A percentile compares a stretch with the other conserved stretches of the same genome.
Conservation (phyloP, 1,284 basidiomycete species). For the Leccinum pallidistipes region DNA sequence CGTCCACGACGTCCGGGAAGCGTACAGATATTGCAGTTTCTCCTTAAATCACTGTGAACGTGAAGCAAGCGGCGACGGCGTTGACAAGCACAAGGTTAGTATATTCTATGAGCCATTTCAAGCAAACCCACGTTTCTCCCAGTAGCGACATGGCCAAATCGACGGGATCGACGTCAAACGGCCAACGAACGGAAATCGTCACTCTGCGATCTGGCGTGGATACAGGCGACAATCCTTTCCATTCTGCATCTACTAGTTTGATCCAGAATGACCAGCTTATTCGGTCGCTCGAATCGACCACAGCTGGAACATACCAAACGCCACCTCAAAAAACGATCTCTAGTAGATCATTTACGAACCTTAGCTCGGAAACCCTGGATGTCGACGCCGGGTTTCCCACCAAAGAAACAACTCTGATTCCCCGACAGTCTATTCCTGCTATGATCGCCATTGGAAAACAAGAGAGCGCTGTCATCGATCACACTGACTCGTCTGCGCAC, state of each 20-base stretch:
- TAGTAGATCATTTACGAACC: neutral
- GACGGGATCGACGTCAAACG: neutral
- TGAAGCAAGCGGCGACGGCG: neutral
- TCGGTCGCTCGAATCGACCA: neutral
- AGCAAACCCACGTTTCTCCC: neutral
- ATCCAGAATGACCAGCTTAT: neutral
- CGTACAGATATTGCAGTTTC: neutral
- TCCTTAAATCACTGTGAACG: conserved; percentile 5
- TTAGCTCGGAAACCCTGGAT: neutral
- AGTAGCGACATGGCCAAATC: conserved; percentile 1
- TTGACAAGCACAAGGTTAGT: conserved; percentile 3
- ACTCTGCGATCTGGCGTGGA: neutral
- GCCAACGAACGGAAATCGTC: neutral
- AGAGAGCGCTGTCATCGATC: neutral
- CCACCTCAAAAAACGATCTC: neutral
- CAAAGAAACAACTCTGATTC: neutral
- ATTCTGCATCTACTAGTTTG: neutral
- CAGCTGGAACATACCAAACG: neutral
- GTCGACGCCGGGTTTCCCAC: neutral
- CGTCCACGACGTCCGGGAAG: neutral
- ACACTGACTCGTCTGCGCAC: neutral
- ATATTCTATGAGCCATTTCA: neutral
- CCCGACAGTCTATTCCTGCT: neutral
- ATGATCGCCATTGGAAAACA: neutral
- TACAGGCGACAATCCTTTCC: neutral